A percentile compares a stretch with the other conserved stretches of the same genome.
These are phyloP conservation scores for Aspergillus pseudoterreus DNA, from an alignment of 2,329 filamentous ascomycete species.

Conservation along the genomic window DNA sequence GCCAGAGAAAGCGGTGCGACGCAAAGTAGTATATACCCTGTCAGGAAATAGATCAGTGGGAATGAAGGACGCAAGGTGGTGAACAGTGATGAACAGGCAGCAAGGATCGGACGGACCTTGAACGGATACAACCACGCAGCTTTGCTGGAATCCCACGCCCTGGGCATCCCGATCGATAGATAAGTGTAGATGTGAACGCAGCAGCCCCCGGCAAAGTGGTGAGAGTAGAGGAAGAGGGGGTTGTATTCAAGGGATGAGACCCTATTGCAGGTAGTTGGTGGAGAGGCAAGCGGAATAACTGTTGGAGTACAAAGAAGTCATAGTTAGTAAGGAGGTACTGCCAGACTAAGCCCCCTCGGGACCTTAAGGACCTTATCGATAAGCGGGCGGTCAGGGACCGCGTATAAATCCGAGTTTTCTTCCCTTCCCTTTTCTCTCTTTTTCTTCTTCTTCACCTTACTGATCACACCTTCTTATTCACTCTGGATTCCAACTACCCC, in stretches of 20 bases:
- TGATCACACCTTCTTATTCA: conserved; percentile 46
- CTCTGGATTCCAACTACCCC: conserved; percentile 38
- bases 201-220: neutral
- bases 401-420: conserved; percentile 25
- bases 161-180: conserved; percentile 9
- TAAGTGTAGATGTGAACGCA: neutral
- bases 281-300: neutral
- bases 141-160: conserved; percentile 23
- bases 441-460: conserved; percentile 32
- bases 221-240: neutral
- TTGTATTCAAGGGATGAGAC: neutral
- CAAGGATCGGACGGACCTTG: conserved; percentile 33
- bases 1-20: conserved; percentile 74
- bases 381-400: conserved; percentile 21
- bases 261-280: neutral
- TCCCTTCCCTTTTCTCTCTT: conserved; percentile 18
- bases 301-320: neutral
- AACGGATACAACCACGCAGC: conserved; percentile 48
- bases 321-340: neutral
- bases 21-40: conserved; percentile 79
- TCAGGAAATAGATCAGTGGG: conserved; percentile 6
- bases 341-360: neutral
- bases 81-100: conserved; percentile 7
- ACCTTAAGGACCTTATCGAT: conserved; percentile 32
- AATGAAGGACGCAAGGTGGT: neutral